phyloP scores from a whole-genome alignment of 345 rosid species.

The Arabidopsis arenosa region DNA sequence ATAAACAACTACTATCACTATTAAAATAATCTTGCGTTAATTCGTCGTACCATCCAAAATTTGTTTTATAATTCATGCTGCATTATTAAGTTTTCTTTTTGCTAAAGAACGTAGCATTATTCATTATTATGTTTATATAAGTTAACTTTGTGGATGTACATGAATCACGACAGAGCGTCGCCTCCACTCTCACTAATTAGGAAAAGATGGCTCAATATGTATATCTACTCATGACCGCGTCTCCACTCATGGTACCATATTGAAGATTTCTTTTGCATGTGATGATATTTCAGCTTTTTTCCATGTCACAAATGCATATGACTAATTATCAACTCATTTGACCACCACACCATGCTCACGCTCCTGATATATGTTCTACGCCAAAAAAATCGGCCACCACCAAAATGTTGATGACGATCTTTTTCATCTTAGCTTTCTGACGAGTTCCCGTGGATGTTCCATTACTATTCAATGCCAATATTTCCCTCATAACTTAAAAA shows the following conservation, averaged over 20 bases:
- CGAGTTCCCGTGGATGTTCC: background rate
- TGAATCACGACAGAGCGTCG: constrained; percentile 15
- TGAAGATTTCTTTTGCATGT: background rate
- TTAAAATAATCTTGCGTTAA: background rate
- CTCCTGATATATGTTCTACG: background rate
- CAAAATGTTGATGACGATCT: background rate
- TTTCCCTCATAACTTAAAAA: background rate
- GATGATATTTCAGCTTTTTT: constrained; percentile 7
- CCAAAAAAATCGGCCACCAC: background rate
- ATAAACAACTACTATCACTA: no score
- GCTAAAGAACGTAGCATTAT: background rate
- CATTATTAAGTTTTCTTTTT: background rate
- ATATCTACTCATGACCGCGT: background rate
- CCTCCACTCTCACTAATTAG: background rate
- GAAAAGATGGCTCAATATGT: background rate
- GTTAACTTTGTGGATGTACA: background rate
- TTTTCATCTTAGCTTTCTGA: background rate
- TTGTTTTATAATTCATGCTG: background rate
- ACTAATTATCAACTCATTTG: background rate
- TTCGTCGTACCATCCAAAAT: background rate
- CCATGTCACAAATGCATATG: background rate
- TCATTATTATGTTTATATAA: background rate
- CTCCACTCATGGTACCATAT: background rate
- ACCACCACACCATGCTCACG: background rate
- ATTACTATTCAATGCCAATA: background rate